Conservation (phyloP, 768 basidiomycete species). For the Tremella fuciformis region DNA sequence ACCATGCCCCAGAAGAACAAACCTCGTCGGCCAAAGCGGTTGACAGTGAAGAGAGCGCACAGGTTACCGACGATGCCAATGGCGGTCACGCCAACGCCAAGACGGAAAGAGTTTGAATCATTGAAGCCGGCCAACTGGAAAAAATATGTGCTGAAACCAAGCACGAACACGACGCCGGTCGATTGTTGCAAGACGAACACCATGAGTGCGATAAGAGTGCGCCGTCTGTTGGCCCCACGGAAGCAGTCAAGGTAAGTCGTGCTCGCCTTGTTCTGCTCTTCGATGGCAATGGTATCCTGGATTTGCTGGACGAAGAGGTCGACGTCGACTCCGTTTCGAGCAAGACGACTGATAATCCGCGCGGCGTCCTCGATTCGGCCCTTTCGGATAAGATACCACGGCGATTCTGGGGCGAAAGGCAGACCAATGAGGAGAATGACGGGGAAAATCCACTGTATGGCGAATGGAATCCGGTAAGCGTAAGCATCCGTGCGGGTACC, state of each 20-base stretch:
- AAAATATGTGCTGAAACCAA: constrained; percentile 46
- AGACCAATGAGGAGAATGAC: neutral
- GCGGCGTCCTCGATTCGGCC: constrained; percentile 36
- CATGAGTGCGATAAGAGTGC: constrained; percentile 52
- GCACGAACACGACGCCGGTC: constrained; percentile 42
- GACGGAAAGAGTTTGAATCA: constrained; percentile 26
- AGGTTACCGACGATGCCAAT: constrained; percentile 40
- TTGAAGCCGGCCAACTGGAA: constrained; percentile 41
- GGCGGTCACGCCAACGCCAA: constrained; percentile 40
- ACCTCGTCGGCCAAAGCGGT: constrained; percentile 29
- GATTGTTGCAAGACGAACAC: constrained; percentile 45
- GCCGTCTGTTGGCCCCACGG: constrained; percentile 30
- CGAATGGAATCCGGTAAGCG: constrained; percentile 18
- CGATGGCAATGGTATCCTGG: constrained; percentile 52
- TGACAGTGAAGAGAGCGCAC: constrained; percentile 34
- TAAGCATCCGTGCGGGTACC: neutral
- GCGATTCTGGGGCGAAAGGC: constrained; percentile 27
- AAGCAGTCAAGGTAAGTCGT: constrained; percentile 38
- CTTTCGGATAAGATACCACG: constrained; percentile 47
- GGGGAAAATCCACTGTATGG: constrained; percentile 28
- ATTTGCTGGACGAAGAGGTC: constrained; percentile 16
- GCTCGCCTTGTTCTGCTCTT: constrained; percentile 47
- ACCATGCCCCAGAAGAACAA: constrained; percentile 37
- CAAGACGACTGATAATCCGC: neutral
- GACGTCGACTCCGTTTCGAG: constrained; percentile 2